phyloP scores from a whole-genome alignment of 2,329 filamentous ascomycete species.

The Ophiostoma novo-ulmi region DNA sequence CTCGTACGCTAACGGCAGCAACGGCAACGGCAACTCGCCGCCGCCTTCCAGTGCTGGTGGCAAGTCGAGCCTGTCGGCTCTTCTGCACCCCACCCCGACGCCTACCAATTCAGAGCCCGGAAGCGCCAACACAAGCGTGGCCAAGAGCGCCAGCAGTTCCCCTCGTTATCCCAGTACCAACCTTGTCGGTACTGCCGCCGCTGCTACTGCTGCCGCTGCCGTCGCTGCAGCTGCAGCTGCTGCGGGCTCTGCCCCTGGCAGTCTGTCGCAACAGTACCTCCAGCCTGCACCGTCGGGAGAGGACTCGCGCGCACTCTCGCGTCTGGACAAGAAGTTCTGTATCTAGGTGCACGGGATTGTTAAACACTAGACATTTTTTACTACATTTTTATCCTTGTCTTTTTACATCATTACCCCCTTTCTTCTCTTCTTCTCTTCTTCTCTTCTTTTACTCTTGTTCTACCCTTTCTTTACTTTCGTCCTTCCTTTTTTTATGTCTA shows the following conservation, averaged over 20 bases:
- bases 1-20: constrained; percentile 29
- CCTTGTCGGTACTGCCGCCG: background rate
- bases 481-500: background rate
- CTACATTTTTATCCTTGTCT: background rate
- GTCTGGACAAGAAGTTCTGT: constrained; percentile 33
- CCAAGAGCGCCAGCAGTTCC: constrained; percentile 45
- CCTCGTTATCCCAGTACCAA: constrained; percentile 36
- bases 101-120: constrained; percentile 42
- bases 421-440: background rate
- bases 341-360: constrained; percentile 23
- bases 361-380: background rate
- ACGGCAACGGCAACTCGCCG: constrained; percentile 23
- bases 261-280: constrained; percentile 25
- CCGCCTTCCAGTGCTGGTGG: constrained; percentile 29
- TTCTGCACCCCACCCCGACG: constrained; percentile 51
- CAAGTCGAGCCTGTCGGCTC: constrained; percentile 45
- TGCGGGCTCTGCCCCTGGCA: background rate
- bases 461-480: background rate
- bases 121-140: constrained; percentile 37
- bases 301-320: constrained; percentile 27
- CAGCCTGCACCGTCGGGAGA: constrained; percentile 28
- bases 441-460: background rate
- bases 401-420: background rate
- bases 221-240: background rate
- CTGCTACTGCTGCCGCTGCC: background rate